Evolutionary conservation across 1,139 yeast species (phyloP).

Genomic region (Debaryomyces subglobosus): DNA sequence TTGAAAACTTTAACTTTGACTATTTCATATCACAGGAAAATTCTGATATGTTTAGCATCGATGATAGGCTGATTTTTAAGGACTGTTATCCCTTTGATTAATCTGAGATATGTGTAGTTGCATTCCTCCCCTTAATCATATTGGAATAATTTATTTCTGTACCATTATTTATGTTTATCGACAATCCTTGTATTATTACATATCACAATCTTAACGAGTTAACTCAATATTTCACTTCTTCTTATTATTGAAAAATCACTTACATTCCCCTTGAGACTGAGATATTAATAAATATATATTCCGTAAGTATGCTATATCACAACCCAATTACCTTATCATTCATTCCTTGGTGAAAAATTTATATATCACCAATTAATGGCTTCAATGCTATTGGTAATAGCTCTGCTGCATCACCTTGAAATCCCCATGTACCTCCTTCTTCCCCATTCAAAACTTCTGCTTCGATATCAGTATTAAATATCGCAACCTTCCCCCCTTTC

Average conservation of each 20-base stretch:
- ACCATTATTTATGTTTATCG: background rate
- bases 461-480: constrained; percentile 73
- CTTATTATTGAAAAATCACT: background rate
- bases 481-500: constrained; percentile 81
- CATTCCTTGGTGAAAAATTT: background rate
- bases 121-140: background rate
- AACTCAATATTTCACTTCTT: background rate
- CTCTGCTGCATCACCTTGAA: constrained; percentile 79
- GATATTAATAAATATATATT: background rate
- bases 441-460: constrained; percentile 42
- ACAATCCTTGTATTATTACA: background rate
- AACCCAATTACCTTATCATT: background rate
- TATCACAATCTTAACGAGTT: background rate
- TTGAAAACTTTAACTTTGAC: constrained; percentile 3
- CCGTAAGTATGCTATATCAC: background rate
- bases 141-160: background rate
- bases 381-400: constrained; percentile 67
- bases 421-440: constrained; percentile 62
- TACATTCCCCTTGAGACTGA: background rate
- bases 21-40: constrained; percentile 1
- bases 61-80: background rate
- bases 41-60: background rate
- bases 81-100: constrained; percentile 4
- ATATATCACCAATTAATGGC: constrained; percentile 42
- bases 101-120: background rate